These are phyloP conservation scores for Exophiala alcalophila DNA, from an alignment of 2,329 filamentous ascomycete genomes.

Conservation along the genomic window DNA sequence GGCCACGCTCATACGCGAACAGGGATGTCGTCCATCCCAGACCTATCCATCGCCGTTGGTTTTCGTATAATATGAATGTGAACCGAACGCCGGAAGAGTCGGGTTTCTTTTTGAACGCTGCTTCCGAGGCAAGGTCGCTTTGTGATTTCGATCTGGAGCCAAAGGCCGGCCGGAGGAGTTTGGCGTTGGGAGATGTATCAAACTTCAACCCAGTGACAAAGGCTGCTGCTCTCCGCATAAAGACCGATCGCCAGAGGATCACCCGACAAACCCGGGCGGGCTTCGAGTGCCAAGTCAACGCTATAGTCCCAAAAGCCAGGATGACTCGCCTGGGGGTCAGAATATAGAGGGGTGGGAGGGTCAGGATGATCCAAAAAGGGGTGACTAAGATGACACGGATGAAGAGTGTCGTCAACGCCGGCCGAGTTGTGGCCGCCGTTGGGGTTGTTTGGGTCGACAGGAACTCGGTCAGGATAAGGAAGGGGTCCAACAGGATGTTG, in stretches of 20 bases:
- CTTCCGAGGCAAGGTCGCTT: slow-evolving; percentile 46
- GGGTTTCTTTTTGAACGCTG: slow-evolving; percentile 44
- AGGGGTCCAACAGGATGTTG: slow-evolving; percentile 85
- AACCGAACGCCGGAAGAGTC: slow-evolving; percentile 80
- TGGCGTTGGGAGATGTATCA: slow-evolving; percentile 43
- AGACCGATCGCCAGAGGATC: slow-evolving; percentile 83
- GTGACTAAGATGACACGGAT: slow-evolving; percentile 84
- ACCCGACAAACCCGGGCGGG: slow-evolving; percentile 80
- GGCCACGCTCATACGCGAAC: slow-evolving; percentile 81
- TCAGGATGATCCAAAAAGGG: slow-evolving; percentile 81
- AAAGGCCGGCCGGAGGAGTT: slow-evolving; percentile 28
- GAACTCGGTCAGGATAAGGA: slow-evolving; percentile 87
- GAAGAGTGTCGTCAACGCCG: slow-evolving; percentile 84
- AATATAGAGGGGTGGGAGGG: slow-evolving; percentile 76
- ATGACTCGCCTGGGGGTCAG: slow-evolving; percentile 83
- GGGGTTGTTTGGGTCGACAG: slow-evolving; percentile 85
- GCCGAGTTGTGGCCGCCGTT: slow-evolving; percentile 84
- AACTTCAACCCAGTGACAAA: slow-evolving; percentile 80
- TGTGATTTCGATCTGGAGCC: slow-evolving; percentile 36
- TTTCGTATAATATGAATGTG: slow-evolving; percentile 94
- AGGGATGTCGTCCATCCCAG: slow-evolving; percentile 91
- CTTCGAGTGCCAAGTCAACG: slow-evolving; percentile 87
- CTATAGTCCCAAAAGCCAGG: slow-evolving; percentile 79
- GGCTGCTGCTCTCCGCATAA: slow-evolving; percentile 65
- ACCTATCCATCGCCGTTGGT: slow-evolving; percentile 91